Evolutionary conservation across 345 rosid species (phyloP), one percentile per base, ranked within the genome.

Genomic region (Kernera saxatilis): DNA sequence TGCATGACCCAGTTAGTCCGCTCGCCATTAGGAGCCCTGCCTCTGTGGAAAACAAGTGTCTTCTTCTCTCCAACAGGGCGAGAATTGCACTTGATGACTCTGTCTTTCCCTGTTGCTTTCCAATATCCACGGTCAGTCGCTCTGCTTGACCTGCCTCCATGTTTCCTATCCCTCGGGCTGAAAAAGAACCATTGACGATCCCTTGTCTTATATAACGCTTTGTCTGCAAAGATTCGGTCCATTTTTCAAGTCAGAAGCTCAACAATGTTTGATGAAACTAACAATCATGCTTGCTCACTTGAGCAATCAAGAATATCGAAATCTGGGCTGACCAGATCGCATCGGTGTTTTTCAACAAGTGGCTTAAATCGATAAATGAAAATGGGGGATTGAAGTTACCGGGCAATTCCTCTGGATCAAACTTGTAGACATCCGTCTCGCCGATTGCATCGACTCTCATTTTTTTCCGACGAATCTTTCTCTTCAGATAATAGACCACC

Each of bases 1-100:
- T 93, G 98, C 97, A 93, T 93, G 52, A 90, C 97, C 98, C 98
- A 93, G 72, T 93, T 88, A 30, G 93, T 90, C 46, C 98, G 77
- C n/a, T 81, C 76, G 17, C 98, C 97, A 60, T 2, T 81, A 2
- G 97, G 98, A 6, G 98, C 93, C 25, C 93, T 90, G 25, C 98
- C 97, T 69, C 75, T 76, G 32, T 93, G 87, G 74, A 87, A 90
- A 64, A 93, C 91, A 27, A 90, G 84, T 37, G 98, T 90, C 81
- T 93, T 90, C 83, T 90, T 93, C 69, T 85, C 71, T 45, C 98
- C 97, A 66, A 86, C 97, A 5, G 63, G 45, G 2, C 92, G 79
- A 44, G 88, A 82, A 69, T 75, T 73, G 73, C 84, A 87, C 2
- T 76, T 51, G 19, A 93, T 26, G 27, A 8, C 72, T 1, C 93